These are phyloP conservation scores for Thalassiosira hispida DNA, from an alignment of 352 stramenopile genomes.

Conservation along the genomic window DNA sequence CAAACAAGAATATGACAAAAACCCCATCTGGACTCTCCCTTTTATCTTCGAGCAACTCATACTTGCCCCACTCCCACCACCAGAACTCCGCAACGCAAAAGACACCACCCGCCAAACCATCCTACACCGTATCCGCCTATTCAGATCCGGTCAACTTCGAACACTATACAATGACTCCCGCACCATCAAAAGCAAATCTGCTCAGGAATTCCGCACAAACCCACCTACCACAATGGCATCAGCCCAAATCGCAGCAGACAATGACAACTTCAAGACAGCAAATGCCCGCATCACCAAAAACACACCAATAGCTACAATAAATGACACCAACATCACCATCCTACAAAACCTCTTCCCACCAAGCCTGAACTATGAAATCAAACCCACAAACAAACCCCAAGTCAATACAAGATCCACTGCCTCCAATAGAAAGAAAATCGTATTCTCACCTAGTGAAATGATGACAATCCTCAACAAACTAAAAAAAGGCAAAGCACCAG, in stretches of 20 bases:
- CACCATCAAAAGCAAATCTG: background rate
- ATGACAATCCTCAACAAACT: no score
- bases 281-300: conserved; percentile 5
- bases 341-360: background rate
- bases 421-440: no score
- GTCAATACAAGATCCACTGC: no score
- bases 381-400: no score
- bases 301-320: conserved; percentile 6
- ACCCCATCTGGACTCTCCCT: no score
- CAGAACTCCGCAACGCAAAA: background rate
- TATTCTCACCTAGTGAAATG: no score
- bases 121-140: background rate
- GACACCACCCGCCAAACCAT: background rate
- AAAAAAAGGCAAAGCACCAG: conserved; percentile 7
- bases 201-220: background rate
- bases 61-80: no score
- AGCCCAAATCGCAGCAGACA: conserved; percentile 12
- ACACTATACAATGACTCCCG: background rate
- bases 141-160: background rate
- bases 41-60: no score
- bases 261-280: conserved; percentile 21
- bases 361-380: background rate
- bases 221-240: background rate
- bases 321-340: background rate
- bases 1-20: no score